These are phyloP conservation scores for Aegilops sharonensis DNA, from an alignment of 176 grass and related monocot genomes.

Conservation along the genomic window DNA sequence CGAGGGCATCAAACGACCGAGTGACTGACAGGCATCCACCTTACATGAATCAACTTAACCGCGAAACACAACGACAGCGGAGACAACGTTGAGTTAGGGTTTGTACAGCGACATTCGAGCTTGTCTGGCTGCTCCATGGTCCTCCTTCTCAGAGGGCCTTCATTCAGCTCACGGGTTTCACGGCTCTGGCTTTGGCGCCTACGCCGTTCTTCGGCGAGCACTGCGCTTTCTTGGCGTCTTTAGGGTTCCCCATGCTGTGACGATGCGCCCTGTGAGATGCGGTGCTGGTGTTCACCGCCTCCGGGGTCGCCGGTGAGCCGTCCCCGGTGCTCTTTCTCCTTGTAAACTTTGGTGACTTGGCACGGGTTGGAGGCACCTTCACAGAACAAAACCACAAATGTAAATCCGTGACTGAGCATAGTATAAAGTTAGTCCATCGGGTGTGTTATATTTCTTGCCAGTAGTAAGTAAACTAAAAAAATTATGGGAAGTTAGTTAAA, in stretches of 20 bases:
- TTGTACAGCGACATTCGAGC: slow-evolving; percentile 46
- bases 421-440: background rate
- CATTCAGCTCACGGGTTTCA: slow-evolving; percentile 58
- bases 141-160: slow-evolving; percentile 18
- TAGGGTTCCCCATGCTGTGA: slow-evolving; percentile 64
- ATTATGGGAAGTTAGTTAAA: slow-evolving; percentile 5
- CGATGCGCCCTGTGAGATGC: slow-evolving; percentile 47
- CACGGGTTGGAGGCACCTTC: slow-evolving; percentile 93
- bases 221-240: slow-evolving; percentile 50
- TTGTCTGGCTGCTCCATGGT: slow-evolving; percentile 8
- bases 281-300: background rate
- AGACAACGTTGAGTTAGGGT: slow-evolving; percentile 46
- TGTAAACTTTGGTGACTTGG: slow-evolving; percentile 85
- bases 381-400: slow-evolving; percentile 21
- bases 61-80: slow-evolving; percentile 27
- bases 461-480: background rate
- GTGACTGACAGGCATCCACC: background rate
- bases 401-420: background rate
- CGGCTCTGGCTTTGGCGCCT: slow-evolving; percentile 40
- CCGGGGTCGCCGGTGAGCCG: slow-evolving; percentile 14
- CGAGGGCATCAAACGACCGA: background rate
- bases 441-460: background rate
- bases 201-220: slow-evolving; percentile 46
- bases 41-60: background rate
- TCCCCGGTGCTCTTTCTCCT: slow-evolving; percentile 79